phyloP scores from a whole-genome alignment of 768 basidiomycete genomes.

The Phanerodontia chrysosporium region DNA sequence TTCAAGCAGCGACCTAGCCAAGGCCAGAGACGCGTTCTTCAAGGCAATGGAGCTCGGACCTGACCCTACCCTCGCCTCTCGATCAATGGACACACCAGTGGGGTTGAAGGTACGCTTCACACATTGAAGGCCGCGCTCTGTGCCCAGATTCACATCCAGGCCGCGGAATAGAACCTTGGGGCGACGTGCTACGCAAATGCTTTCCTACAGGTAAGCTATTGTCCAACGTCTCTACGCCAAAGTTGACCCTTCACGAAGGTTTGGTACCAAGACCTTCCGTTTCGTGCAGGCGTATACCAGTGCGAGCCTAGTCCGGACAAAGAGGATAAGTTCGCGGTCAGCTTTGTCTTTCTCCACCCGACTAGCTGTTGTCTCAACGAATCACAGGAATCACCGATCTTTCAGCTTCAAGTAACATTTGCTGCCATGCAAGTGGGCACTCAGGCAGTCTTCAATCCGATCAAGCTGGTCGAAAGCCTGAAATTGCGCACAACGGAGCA shows the following conservation, averaged over 20 bases:
- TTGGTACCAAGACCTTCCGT: constrained; percentile 85
- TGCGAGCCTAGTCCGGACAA: constrained; percentile 57
- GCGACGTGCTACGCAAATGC: constrained; percentile 98
- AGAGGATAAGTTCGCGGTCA: constrained; percentile 40
- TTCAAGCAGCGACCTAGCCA: constrained; percentile 33
- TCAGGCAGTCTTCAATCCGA: constrained; percentile 74
- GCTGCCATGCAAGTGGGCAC: constrained; percentile 78
- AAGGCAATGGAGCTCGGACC: constrained; percentile 48
- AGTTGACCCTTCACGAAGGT: constrained; percentile 46
- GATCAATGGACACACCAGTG: constrained; percentile 58
- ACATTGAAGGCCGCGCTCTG: not conserved
- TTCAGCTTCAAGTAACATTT: constrained; percentile 76
- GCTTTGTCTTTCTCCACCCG: not conserved
- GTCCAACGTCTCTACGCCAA: not conserved
- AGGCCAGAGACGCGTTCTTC: constrained; percentile 46
- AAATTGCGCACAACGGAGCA: constrained; percentile 80
- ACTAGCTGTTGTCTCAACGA: not conserved
- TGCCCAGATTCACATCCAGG: not conserved
- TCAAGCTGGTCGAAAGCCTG: constrained; percentile 80
- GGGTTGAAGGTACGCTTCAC: constrained; percentile 61
- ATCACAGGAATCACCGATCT: constrained; percentile 68
- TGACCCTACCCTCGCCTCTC: constrained; percentile 48
- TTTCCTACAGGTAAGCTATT: constrained; percentile 70
- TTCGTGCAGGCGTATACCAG: constrained; percentile 78
- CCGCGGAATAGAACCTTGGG: constrained; percentile 73